These are phyloP conservation scores for Nitzschia sp. DNA, from an alignment of 108 stramenopile genomes.

Conservation along the genomic window DNA sequence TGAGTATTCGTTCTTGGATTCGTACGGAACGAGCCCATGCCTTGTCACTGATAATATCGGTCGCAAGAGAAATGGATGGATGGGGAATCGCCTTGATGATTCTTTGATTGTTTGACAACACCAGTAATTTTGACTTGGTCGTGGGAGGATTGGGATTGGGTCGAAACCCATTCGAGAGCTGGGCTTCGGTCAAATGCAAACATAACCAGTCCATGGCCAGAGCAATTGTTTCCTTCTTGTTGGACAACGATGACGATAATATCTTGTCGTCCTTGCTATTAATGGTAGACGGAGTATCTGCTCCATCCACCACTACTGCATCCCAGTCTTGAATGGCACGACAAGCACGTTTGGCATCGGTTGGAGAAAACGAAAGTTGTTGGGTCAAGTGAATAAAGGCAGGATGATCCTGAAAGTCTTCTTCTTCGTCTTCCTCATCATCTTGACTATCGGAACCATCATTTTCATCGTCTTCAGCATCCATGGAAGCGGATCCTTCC, in stretches of 20 bases:
- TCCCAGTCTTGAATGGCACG: constrained; percentile 43
- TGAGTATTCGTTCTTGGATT: constrained; percentile 26
- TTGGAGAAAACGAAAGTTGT: constrained; percentile 52
- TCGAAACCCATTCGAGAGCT: constrained; percentile 57
- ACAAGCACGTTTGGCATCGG: constrained; percentile 53
- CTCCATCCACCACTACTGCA: constrained; percentile 10
- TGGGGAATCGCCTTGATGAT: constrained; percentile 61
- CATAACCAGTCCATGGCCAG: constrained; percentile 80
- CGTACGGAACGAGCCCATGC: constrained; percentile 35
- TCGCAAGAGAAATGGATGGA: constrained; percentile 66
- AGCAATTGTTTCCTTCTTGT: constrained; percentile 9
- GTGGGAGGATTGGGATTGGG: constrained; percentile 25
- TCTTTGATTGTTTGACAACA: constrained; percentile 6
- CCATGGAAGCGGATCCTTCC: constrained; percentile 4
- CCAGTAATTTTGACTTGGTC: background rate
- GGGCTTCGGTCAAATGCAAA: constrained; percentile 61
- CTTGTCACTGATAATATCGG: constrained; percentile 43
- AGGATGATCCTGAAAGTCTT: constrained; percentile 18
- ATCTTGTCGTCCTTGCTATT: constrained; percentile 3
- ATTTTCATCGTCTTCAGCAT: constrained; percentile 1
- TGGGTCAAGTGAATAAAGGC: constrained; percentile 53
- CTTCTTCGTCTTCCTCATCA: constrained; percentile 8
- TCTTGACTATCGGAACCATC: constrained; percentile 3
- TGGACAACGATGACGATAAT: background rate
- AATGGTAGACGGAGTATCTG: background rate